Conservation (phyloP, 2,329 filamentous ascomycete species). For the Tolypocladium inflatum region DNA sequence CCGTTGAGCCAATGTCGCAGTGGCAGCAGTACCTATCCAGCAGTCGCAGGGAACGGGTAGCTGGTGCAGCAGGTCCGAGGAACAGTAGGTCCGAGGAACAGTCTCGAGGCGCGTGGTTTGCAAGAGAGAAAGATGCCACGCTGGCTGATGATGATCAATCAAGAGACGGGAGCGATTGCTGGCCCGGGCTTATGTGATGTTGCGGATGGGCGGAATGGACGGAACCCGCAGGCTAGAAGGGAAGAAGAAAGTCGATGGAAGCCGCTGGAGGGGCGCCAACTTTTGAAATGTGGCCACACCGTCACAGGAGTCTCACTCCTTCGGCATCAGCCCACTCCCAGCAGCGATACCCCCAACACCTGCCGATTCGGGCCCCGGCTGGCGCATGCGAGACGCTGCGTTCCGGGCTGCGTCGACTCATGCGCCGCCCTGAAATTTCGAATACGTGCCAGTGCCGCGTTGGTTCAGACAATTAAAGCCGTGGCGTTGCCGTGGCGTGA, state of each 20-base stretch:
- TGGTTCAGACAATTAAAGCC: background rate
- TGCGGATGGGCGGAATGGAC: background rate
- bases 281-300: background rate
- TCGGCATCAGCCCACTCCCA: background rate
- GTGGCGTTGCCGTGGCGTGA: background rate
- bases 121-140: conserved; percentile 11
- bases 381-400: background rate
- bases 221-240: background rate
- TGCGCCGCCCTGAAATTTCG: background rate
- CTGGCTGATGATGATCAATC: conserved; percentile 8
- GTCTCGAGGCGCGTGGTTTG: background rate
- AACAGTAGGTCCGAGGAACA: conserved; percentile 1
- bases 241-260: background rate
- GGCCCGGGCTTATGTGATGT: background rate
- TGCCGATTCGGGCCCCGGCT: background rate
- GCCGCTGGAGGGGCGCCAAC: background rate
- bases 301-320: background rate
- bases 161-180: background rate
- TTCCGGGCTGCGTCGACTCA: background rate
- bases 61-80: background rate
- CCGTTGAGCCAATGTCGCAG: background rate
- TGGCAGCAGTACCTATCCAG: background rate
- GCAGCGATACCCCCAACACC: background rate
- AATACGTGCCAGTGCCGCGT: background rate
- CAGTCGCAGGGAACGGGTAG: background rate